These are phyloP conservation scores for Phytophthora brassicae DNA, from an alignment of 352 stramenopile genomes.

Conservation along the genomic window DNA sequence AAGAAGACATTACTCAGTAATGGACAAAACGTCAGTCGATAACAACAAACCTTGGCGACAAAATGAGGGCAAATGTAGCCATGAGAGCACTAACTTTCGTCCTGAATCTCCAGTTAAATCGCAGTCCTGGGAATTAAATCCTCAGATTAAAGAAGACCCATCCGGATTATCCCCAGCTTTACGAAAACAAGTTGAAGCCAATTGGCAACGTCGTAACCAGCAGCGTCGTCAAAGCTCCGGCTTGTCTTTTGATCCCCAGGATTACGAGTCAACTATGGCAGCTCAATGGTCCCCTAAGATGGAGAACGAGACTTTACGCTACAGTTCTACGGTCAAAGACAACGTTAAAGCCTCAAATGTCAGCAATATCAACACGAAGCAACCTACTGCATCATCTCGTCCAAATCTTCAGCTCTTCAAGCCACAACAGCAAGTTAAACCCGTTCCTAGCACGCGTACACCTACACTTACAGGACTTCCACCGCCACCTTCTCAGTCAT, in stretches of 20 bases:
- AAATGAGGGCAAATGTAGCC: background rate
- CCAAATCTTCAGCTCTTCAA: background rate
- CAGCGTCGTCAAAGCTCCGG: constrained; percentile 5
- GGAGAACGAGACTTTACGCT: background rate
- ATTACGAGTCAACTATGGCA: constrained; percentile 12
- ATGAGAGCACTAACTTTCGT: background rate
- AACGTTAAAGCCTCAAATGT: background rate
- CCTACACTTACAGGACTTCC: constrained; percentile 2
- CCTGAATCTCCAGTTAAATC: background rate
- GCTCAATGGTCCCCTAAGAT: constrained; percentile 9
- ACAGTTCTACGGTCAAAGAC: background rate
- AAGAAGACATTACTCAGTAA: constrained; percentile 13
- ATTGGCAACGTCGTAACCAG: constrained; percentile 47
- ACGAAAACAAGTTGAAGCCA: constrained; percentile 53
- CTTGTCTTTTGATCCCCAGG: constrained; percentile 9
- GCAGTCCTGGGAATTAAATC: constrained; percentile 1
- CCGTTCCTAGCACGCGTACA: constrained; percentile 2
- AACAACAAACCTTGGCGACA: constrained; percentile 28
- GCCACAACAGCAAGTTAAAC: background rate
- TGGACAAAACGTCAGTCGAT: constrained; percentile 1
- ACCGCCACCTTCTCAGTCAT: constrained; percentile 2
- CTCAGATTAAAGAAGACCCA: constrained; percentile 38
- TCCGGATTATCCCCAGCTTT: constrained; percentile 55
- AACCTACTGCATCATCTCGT: too few relatives aligned
- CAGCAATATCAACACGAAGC: constrained; percentile 7